phyloP scores from a whole-genome alignment of 2,329 filamentous ascomycete species.

The Huntiella moniliformis region DNA sequence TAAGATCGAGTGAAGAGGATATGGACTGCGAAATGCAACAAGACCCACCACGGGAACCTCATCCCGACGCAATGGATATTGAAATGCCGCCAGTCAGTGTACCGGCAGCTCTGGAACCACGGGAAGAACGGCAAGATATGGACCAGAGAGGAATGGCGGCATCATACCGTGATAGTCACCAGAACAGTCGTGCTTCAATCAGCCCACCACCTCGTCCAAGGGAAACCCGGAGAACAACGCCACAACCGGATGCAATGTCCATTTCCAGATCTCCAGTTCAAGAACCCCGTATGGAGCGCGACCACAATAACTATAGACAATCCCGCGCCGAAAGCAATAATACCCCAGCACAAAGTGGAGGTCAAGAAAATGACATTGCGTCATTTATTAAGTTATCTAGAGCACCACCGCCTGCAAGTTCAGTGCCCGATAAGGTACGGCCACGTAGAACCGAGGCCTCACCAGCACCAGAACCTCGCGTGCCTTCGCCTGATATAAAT shows the following conservation, averaged over 20 bases:
- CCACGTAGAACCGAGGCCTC: conserved; percentile 3
- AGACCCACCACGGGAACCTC: no score
- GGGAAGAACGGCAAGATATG: conserved; percentile 19
- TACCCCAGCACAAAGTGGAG: conserved; percentile 30
- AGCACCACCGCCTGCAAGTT: conserved; percentile 6
- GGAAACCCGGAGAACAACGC: conserved; percentile 13
- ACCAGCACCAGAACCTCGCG: conserved; percentile 3
- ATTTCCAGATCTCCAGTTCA: background rate
- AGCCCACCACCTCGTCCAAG: conserved; percentile 33
- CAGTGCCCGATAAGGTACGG: conserved; percentile 3
- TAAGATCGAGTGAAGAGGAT: conserved; percentile 49
- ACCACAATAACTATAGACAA: background rate
- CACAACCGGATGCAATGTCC: background rate
- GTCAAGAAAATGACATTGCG: conserved; percentile 72
- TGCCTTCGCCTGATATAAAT: conserved; percentile 35
- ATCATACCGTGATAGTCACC: conserved; percentile 23
- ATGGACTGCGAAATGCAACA: conserved; percentile 20
- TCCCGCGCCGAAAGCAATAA: background rate
- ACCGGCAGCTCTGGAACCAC: conserved; percentile 24
- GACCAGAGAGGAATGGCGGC: conserved; percentile 19
- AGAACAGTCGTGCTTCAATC: conserved; percentile 33
- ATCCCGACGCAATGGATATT: conserved; percentile 20
- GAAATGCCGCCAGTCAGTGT: conserved; percentile 18
- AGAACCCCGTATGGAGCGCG: background rate
- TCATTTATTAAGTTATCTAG: conserved; percentile 35